These are phyloP conservation scores for Ceratobasidium theobromae DNA, from an alignment of 1,284 basidiomycete genomes.

Conservation along the genomic window DNA sequence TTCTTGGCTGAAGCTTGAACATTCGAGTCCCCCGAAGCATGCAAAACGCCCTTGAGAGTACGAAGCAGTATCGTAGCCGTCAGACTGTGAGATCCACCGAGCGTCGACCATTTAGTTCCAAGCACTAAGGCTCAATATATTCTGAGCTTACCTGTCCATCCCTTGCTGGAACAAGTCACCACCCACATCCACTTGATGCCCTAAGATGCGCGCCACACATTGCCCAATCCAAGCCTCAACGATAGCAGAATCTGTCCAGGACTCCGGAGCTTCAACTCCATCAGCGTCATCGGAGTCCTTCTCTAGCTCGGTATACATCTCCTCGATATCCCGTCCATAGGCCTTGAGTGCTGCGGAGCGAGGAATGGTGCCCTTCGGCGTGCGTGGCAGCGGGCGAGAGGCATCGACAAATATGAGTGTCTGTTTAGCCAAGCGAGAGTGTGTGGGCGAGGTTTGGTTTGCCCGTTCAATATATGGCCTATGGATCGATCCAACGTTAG, in stretches of 20 bases:
- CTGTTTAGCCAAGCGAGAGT: slow-evolving; percentile 48
- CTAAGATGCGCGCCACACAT: neutral
- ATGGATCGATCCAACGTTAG: neutral
- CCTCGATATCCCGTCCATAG: slow-evolving; percentile 34
- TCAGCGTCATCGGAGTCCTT: neutral
- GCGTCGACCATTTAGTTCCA: neutral
- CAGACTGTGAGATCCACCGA: neutral
- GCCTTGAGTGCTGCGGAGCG: slow-evolving; percentile 25
- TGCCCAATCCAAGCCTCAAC: neutral
- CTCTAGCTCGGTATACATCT: slow-evolving; percentile 33
- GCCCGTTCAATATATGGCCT: slow-evolving; percentile 49
- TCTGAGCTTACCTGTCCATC: slow-evolving; percentile 20
- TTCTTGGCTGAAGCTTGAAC: neutral
- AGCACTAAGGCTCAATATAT: neutral
- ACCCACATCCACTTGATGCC: neutral
- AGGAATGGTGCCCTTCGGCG: slow-evolving; percentile 29
- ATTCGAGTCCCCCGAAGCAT: neutral
- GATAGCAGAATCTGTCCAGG: neutral
- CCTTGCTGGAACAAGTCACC: slow-evolving; percentile 6
- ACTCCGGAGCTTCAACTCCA: neutral
- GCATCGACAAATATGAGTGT: neutral
- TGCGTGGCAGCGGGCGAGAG: slow-evolving; percentile 5
- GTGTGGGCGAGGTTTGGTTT: slow-evolving; percentile 46
- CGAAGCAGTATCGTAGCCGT: neutral
- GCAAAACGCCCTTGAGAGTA: neutral